Evolutionary conservation across 257 asterid species (phyloP), one percentile per base, ranked within the genome.

Genomic region (Craterostigma plantagineum): DNA sequence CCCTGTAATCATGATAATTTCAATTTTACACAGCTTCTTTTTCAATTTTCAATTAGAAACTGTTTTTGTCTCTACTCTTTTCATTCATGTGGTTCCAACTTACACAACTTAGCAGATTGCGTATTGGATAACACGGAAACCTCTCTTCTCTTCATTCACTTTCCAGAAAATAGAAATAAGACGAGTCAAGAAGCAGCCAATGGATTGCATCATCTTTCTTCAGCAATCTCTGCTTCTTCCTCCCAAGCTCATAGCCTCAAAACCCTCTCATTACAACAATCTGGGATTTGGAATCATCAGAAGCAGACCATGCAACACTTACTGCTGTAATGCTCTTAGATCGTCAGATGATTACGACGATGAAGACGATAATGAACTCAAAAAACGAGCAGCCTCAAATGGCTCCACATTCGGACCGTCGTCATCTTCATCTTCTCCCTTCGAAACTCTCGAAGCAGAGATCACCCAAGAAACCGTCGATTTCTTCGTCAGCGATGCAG

Each of bases 401-500:
- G 93, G 79, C 8, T 66, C 76, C 11, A 18, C 65, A 8, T 45
- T 56, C 17, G 54, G 43, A 30, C 56, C 42, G 8, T 34, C 12
- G 1, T 34, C 57, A 33, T 46, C 83, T 38, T 58, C 64, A 16
- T 43, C 72, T 7, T 33, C 45, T 10, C 49, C 57, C 9, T 73
- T 68, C 42, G 61, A 42, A 14, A 64, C 79, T 14, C 34, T 66
- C 12, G 67, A 74, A 54, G 91, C 78, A 18, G 83, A 75, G 45
- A 75, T 72, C n/a, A 72, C 82, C 16, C 80, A 65, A 4, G 92
- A 77, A 57, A 72, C 78, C 30, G 40, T 56, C 33, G 82, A 71
- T 70, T 85, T 85, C 78, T 85, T 81, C 42, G 91, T 75, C 4
- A 81, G 96, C 48, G 96, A 85, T 54, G 81, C 96, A 0, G 79